These are phyloP conservation scores for Tetrahymena elliotti DNA, from an alignment of 73 alveolate species.

Conservation along the genomic window DNA sequence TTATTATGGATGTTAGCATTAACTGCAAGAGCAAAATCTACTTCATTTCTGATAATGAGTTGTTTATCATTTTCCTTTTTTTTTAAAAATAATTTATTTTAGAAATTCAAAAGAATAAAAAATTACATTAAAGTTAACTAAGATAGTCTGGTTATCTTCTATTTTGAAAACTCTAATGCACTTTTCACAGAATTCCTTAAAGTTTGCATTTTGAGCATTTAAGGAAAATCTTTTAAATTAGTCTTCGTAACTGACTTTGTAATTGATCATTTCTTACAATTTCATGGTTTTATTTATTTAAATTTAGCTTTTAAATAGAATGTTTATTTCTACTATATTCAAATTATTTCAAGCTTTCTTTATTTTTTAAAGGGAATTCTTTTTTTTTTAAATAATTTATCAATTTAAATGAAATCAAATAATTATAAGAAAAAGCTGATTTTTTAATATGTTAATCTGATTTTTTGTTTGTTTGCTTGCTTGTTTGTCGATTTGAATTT, in stretches of 20 bases:
- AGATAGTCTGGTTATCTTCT: neutral
- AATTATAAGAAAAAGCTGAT: neutral
- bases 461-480: no score
- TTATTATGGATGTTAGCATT: neutral
- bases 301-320: neutral
- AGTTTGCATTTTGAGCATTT: neutral
- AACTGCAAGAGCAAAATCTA: neutral
- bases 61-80: neutral
- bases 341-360: neutral
- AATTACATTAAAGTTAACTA: neutral
- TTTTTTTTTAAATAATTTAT: neutral
- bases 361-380: neutral
- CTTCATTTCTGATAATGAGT: neutral
- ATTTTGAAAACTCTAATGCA: neutral
- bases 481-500: neutral
- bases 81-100: neutral
- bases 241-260: neutral
- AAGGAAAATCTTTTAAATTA: neutral
- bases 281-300: neutral
- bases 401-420: neutral
- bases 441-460: no score
- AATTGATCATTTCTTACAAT: neutral
- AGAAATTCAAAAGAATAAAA: neutral
- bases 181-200: neutral
- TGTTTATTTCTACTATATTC: neutral